phyloP scores from a whole-genome alignment of 2,329 filamentous ascomycete genomes.

The Aspergillus phoenicis region DNA sequence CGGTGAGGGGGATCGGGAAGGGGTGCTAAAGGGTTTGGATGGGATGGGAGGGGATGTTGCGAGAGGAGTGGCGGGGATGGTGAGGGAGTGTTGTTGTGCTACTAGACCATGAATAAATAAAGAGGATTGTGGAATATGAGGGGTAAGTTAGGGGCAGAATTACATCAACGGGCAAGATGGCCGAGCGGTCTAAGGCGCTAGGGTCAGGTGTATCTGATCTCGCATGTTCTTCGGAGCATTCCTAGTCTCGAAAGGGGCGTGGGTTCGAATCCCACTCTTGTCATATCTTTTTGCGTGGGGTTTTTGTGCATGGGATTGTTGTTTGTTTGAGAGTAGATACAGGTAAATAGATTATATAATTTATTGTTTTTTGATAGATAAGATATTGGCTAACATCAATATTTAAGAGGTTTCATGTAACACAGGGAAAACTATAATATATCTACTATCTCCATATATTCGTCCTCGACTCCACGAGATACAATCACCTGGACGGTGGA shows the following conservation, averaged over 20 bases:
- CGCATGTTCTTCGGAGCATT: background rate
- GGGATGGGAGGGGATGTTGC: background rate
- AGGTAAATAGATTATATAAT: background rate
- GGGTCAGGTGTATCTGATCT: background rate
- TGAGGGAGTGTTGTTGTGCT: conserved; percentile 11
- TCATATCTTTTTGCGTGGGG: background rate
- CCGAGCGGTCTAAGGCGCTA: conserved; percentile 6
- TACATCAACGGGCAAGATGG: conserved; percentile 1
- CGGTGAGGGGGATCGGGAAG: conserved; percentile 46
- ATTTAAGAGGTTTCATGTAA: too few species aligned
- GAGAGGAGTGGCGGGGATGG: conserved; percentile 14
- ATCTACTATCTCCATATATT: too few species aligned
- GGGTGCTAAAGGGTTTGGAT: conserved; percentile 61
- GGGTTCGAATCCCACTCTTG: conserved; percentile 7
- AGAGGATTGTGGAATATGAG: too few species aligned
- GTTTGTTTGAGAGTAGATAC: background rate
- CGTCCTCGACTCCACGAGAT: too few species aligned
- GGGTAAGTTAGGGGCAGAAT: background rate
- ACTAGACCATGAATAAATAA: background rate
- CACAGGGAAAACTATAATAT: too few species aligned
- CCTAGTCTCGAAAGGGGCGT: conserved; percentile 1
- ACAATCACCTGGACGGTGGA: too few species aligned
- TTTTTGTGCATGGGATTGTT: background rate
- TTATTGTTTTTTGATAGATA: too few species aligned
- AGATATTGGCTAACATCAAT: too few species aligned